A percentile compares a stretch with the other conserved stretches of the same genome.
phyloP scores from a whole-genome alignment of 78 protist species.

The Dictyostelium capitatum region DNA sequence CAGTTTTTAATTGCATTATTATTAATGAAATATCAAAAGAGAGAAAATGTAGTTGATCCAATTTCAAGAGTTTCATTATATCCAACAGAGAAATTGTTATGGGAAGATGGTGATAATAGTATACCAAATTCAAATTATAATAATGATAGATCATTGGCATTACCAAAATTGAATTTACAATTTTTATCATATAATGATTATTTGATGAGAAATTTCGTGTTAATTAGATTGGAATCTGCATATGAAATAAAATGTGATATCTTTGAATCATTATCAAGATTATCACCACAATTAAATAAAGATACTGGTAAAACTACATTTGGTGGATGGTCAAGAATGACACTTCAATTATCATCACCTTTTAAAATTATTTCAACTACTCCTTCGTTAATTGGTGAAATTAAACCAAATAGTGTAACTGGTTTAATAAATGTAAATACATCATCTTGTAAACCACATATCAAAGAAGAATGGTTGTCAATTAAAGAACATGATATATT shows the following conservation, averaged over 20 bases:
- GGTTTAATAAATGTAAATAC: conserved; percentile 22
- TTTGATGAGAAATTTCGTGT: conserved; percentile 93
- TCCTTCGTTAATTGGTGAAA: conserved; percentile 91
- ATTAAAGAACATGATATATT: conserved; percentile 90
- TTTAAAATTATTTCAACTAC: conserved; percentile 81
- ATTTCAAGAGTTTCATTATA: conserved; percentile 89
- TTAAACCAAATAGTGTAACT: conserved; percentile 85
- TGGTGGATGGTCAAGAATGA: conserved; percentile 93
- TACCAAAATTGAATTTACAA: conserved; percentile 96
- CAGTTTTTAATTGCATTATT: conserved; percentile 71
- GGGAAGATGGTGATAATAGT: conserved; percentile 42
- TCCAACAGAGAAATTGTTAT: conserved; percentile 88
- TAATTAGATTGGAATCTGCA: conserved; percentile 92
- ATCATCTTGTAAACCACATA: not conserved
- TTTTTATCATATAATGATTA: conserved; percentile 96
- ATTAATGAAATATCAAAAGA: conserved; percentile 18
- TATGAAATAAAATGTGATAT: conserved; percentile 93
- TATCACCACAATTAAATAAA: conserved; percentile 7
- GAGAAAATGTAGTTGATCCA: conserved; percentile 73
- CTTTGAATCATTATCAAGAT: conserved; percentile 77
- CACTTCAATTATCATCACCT: conserved; percentile 73
- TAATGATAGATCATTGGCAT: conserved; percentile 83
- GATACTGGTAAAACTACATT: conserved; percentile 47
- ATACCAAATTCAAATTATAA: conserved; percentile 17
- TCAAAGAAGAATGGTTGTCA: conserved; percentile 89